Conservation (phyloP, 2,329 filamentous ascomycete genomes). For the Rhexocercosporidium sp. region DNA sequence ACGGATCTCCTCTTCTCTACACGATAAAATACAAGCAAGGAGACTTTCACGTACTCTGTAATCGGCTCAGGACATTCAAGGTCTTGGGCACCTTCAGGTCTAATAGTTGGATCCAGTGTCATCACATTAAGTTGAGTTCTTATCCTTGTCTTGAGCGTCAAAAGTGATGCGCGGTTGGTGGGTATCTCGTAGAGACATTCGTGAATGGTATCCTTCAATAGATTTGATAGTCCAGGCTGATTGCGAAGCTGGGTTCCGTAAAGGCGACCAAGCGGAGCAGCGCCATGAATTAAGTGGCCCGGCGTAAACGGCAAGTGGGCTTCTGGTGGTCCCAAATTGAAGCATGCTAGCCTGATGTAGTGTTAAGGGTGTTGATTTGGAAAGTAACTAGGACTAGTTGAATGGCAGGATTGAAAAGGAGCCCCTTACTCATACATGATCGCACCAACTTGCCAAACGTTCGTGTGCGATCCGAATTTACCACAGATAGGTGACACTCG, state of each 20-base stretch:
- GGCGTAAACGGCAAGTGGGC: neutral
- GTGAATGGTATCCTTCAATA: neutral
- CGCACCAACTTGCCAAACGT: slow-evolving; percentile 17
- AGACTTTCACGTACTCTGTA: neutral
- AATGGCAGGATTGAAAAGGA: neutral
- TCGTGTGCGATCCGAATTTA: slow-evolving; percentile 1
- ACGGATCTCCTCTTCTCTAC: neutral
- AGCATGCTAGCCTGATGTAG: neutral
- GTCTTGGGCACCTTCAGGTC: neutral
- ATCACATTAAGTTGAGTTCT: neutral
- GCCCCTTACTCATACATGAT: slow-evolving; percentile 4
- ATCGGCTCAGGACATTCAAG: neutral
- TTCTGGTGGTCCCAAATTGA: neutral
- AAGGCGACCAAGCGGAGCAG: neutral
- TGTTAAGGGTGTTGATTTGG: neutral
- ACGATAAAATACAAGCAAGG: neutral
- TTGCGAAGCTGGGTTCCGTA: neutral
- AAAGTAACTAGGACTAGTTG: too few species aligned
- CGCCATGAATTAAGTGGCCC: neutral
- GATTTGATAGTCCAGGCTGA: neutral
- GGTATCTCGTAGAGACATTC: slow-evolving; percentile 7
- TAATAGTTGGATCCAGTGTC: neutral
- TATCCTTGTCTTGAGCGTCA: neutral
- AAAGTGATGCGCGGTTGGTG: neutral
- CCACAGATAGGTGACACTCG: neutral